phyloP scores from a whole-genome alignment of 768 basidiomycete species.

The Tephrocybe sp. region DNA sequence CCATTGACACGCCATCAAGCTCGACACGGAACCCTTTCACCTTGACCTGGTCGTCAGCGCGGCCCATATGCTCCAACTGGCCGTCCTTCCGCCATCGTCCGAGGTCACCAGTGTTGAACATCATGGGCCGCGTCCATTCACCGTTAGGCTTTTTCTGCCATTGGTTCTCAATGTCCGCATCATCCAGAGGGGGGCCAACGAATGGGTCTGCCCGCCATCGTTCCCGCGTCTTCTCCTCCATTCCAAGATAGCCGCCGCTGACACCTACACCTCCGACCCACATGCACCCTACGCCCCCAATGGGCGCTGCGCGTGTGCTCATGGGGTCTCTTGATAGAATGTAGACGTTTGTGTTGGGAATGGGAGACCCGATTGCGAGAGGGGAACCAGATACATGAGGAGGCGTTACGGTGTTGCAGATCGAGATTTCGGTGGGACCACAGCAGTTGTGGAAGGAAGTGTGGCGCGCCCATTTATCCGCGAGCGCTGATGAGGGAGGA shows the following conservation, averaged over 20 bases:
- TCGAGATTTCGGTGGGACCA: constrained; percentile 55
- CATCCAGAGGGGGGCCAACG: constrained; percentile 32
- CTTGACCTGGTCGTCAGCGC: constrained; percentile 66
- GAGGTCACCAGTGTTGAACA: constrained; percentile 68
- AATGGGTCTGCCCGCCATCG: constrained; percentile 53
- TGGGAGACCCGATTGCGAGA: constrained; percentile 48
- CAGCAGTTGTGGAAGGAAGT: constrained; percentile 49
- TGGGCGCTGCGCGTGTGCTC: constrained; percentile 28
- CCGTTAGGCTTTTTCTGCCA: constrained; percentile 7
- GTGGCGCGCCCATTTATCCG: constrained; percentile 43
- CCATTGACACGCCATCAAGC: constrained; percentile 59
- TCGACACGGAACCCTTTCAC: constrained; percentile 69
- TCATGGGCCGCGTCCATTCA: constrained; percentile 33
- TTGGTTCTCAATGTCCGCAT: constrained; percentile 23
- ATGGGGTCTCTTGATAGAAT: constrained; percentile 35
- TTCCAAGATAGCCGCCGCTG: constrained; percentile 53
- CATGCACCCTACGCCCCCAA: constrained; percentile 46
- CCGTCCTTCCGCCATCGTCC: constrained; percentile 55
- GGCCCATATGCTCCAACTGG: constrained; percentile 55
- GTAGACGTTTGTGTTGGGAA: constrained; percentile 48
- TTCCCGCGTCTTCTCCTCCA: constrained; percentile 54
- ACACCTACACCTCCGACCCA: constrained; percentile 67
- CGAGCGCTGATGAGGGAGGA: constrained; percentile 24
- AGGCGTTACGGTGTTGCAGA: constrained; percentile 51
- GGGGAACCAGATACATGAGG: constrained; percentile 37